Base-by-base conservation (phyloP, 495 filamentous ascomycete genomes). In the Hyaloscypha hepaticicola region DNA sequence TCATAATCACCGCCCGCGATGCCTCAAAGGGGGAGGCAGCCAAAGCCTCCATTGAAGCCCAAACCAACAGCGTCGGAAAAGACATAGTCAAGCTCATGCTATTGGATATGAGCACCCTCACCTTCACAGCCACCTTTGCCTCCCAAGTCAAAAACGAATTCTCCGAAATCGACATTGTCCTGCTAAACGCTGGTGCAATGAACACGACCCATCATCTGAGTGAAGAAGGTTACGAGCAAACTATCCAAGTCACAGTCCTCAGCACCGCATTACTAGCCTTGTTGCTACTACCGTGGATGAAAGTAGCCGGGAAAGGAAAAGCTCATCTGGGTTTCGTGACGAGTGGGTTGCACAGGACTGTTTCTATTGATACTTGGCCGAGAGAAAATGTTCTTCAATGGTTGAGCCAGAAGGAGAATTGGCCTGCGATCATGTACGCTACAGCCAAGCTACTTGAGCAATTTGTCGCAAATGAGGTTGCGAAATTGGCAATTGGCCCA, bases 1-100 rank as follows among this genome's bases (percentile, higher is more conserved):
- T 84, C 3, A 83, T 83, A 48, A 72, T 85, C 24, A 81, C 76
- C 1, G 79, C 76, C 14, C 77, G 83, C 7, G 76, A 71, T 51
- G 12, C 71, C 1, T 66, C 67, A 3, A 73, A 72, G 31, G 80
- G 77, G 4, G 69, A 76, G 21, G 63, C 55, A 2, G 83, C 82
- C 29, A 78, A 77, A 60, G 51, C 61, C 1, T 61, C 71, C 31
- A 80, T 85, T n/a, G 64, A 77, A 64, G 26, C 64, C 0, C 68
- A 75, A 7, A 76, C 79, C 5, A 61, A 72, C 24, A 68, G 71
- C 22, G 28, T 63, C 4, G 61, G 64, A 41, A 73, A 77, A n/a
- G 72, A 76, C 29, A 77, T 86, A 53, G 82, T 87, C 14, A 85
- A 83, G 80, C 80, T 86, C 11, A 86, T 83, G 82, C 71, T 77